Conservation (phyloP, 257 asterid species). For the Agastache rugosa region DNA sequence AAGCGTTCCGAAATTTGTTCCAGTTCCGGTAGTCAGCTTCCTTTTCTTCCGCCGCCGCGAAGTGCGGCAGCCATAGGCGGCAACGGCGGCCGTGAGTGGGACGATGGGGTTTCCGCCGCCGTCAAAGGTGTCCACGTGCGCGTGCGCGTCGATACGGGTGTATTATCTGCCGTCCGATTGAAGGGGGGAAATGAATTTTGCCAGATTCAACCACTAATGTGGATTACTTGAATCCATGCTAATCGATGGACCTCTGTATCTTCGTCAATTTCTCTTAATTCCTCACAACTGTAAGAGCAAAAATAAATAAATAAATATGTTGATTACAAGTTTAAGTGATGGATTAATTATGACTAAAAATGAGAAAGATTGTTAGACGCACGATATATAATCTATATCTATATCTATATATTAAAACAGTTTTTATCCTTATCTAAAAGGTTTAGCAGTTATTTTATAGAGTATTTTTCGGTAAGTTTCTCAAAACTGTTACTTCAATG, state of each 20-base stretch:
- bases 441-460: no score
- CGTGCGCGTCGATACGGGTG: not conserved
- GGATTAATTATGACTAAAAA: not conserved
- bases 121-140: not conserved
- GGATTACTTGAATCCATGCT: constrained; percentile 27
- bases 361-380: no score
- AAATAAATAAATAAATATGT: not conserved
- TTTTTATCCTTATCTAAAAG: no score
- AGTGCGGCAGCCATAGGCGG: not conserved
- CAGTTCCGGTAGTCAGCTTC: not conserved
- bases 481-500: no score
- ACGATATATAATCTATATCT: not conserved
- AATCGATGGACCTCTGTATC: constrained; percentile 27
- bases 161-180: not conserved
- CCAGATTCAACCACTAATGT: no score
- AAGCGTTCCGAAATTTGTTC: not conserved
- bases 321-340: not conserved
- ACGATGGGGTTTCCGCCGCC: not conserved
- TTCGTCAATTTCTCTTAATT: constrained; percentile 11
- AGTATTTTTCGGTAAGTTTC: no score
- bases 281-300: not conserved
- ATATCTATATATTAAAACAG: no score
- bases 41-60: not conserved
- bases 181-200: no score
- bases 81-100: not conserved